Percentiles rank a stretch among this genome's conserved stretches.
phyloP scores from a whole-genome alignment of 495 filamentous ascomycete species.

The Trichoderma gamsii region DNA sequence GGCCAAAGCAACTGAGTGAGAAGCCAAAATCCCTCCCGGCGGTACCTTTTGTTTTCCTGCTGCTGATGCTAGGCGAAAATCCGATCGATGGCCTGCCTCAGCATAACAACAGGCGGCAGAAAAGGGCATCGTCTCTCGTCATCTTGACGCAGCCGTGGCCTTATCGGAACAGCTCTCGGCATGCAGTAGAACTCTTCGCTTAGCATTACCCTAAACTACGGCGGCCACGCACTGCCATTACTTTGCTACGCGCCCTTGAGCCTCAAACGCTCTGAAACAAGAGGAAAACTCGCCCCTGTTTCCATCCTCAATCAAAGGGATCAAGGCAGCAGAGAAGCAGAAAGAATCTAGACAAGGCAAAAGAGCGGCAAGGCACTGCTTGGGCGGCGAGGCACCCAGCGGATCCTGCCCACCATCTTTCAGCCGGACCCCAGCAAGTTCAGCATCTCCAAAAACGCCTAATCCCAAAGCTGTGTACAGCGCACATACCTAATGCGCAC shows the following conservation, averaged over 20 bases:
- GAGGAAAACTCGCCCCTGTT: no score
- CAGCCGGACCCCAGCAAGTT: no score
- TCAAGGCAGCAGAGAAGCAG: no score
- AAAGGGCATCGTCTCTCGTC: not conserved
- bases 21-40: not conserved
- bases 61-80: not conserved
- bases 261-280: not conserved
- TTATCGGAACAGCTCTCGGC: not conserved
- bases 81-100: conserved; percentile 4
- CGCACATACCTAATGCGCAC: no score
- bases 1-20: not conserved
- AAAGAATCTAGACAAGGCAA: no score
- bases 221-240: not conserved
- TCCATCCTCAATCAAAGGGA: no score
- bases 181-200: not conserved
- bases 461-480: no score
- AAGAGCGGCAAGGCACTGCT: no score
- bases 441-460: no score
- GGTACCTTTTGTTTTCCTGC: not conserved
- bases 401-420: no score
- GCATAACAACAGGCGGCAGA: not conserved
- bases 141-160: conserved; percentile 5
- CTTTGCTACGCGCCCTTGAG: not conserved
- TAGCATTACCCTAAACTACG: not conserved
- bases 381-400: no score